Conservation (phyloP, 768 basidiomycete species). For the Russula emetica region DNA sequence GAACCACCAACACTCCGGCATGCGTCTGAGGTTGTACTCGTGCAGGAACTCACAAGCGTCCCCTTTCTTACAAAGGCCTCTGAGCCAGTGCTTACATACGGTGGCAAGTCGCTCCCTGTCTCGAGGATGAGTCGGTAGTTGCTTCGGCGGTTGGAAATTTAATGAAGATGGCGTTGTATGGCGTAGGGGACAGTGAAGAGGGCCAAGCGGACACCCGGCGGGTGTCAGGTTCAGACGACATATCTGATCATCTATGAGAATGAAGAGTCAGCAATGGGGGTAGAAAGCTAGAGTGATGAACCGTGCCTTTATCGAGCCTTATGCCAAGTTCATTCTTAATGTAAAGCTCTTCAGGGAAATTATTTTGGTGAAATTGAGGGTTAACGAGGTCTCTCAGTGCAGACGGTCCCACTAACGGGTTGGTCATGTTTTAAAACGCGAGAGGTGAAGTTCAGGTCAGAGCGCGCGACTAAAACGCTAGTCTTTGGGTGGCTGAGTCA, state of each 20-base stretch:
- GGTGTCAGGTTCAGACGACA: conserved; percentile 79
- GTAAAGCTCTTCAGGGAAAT: conserved; percentile 73
- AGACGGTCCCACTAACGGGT: conserved; percentile 35
- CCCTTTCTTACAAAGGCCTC: conserved; percentile 97
- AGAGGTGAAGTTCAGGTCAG: too few species aligned
- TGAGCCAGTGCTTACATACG: conserved; percentile 98
- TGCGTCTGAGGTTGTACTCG: conserved; percentile 95
- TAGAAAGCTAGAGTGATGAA: not conserved
- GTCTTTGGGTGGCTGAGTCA: not conserved
- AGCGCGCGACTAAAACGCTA: not conserved
- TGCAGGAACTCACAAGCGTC: conserved; percentile 98
- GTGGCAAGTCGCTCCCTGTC: conserved; percentile 82
- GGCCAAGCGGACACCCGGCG: conserved; percentile 84
- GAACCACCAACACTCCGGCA: conserved; percentile 99
- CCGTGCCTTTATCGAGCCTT: conserved; percentile 86
- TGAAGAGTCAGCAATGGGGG: conserved; percentile 13
- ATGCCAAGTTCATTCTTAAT: conserved; percentile 79
- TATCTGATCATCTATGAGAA: conserved; percentile 78
- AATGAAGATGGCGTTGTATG: conserved; percentile 84
- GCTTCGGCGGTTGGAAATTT: conserved; percentile 88
- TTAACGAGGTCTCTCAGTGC: conserved; percentile 57
- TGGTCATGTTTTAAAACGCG: conserved; percentile 24
- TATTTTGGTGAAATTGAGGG: conserved; percentile 94
- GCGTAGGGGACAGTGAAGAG: conserved; percentile 85
- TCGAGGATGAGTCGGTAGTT: conserved; percentile 75